These are phyloP conservation scores for Globisporangium splendens DNA, from an alignment of 352 stramenopile genomes.

Conservation along the genomic window DNA sequence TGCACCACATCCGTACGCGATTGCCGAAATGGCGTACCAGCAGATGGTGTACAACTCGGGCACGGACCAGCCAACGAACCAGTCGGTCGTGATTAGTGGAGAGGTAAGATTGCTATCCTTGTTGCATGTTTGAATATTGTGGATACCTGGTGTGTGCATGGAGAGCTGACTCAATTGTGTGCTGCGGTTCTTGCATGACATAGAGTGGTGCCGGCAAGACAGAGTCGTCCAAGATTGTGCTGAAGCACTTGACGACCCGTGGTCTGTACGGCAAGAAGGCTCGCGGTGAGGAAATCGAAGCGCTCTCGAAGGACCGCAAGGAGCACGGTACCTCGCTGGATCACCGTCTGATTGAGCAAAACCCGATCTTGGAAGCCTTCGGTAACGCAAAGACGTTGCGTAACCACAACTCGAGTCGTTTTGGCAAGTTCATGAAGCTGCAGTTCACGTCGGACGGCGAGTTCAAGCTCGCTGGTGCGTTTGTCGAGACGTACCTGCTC, in stretches of 20 bases:
- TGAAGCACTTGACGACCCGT: slow-evolving; percentile 84
- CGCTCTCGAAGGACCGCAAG: slow-evolving; percentile 42
- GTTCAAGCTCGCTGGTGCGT: slow-evolving; percentile 83
- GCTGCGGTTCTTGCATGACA: background rate
- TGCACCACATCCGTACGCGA: slow-evolving; percentile 81
- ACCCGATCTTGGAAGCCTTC: slow-evolving; percentile 94
- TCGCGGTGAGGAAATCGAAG: slow-evolving; percentile 69
- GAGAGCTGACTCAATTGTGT: background rate
- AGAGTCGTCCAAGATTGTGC: slow-evolving; percentile 89
- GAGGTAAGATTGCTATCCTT: slow-evolving; percentile 22
- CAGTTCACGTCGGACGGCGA: slow-evolving; percentile 88
- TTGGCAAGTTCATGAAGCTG: slow-evolving; percentile 96
- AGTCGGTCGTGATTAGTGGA: slow-evolving; percentile 84
- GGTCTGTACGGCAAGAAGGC: slow-evolving; percentile 86
- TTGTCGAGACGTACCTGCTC: slow-evolving; percentile 86
- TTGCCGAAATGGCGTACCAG: slow-evolving; percentile 90
- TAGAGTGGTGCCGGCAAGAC: slow-evolving; percentile 86
- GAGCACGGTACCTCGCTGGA: slow-evolving; percentile 66
- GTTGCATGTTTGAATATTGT: background rate
- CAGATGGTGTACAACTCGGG: slow-evolving; percentile 89
- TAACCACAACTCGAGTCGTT: slow-evolving; percentile 94
- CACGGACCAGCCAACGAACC: slow-evolving; percentile 82
- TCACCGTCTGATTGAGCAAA: slow-evolving; percentile 85
- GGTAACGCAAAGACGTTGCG: slow-evolving; percentile 94
- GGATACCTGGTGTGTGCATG: background rate